Base-by-base conservation (phyloP, 768 basidiomycete species). In the Xerocomus brunneocitrinus region DNA sequence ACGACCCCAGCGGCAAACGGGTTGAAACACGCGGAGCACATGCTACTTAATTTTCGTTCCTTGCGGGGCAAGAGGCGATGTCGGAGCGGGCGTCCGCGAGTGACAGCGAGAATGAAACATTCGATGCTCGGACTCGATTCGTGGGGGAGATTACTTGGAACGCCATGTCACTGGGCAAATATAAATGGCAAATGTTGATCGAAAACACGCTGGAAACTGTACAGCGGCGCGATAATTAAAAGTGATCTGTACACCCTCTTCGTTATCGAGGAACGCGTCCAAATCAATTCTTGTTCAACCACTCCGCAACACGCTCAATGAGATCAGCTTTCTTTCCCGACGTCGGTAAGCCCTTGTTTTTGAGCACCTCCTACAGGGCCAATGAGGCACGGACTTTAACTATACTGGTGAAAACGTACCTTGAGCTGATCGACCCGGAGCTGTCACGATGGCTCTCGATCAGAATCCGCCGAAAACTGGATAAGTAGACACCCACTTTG, bases 351-450 rank as follows among this genome's bases (percentile, higher is more conserved):
- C 83, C 78, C 64, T 88, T 90, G 58, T 75, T 75, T 66, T 80
- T 87, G 55, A 88, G 73, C 66, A 90, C 88, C n/a, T 85, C 84
- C 86, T 89, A 61, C 45, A 48, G 16, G 42, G 47, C 34, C 43
- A 34, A 46, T 48, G 32, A 50, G 28, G 45, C 24, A 34, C 2
- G 9, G 9, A 31, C 22, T 10, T 35, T 3, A 0, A 12, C 5
- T 22, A 53, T 38, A 32, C 34, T 24, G 12, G 19, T 43, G 41
- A 58, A 40, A 52, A 56, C 75, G 53, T 56, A 87, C 88, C 79
- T 87, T 91, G 45, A 92, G 74, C 62, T 89, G 85, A 68, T 87
- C 86, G 56, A 89, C 84, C 16, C 81, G 82, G 57, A 91, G 74
- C 89, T 91, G 63, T 51, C 58, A 53, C 24, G 31, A 51, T 53